These are phyloP conservation scores for Chlamydomonas sp. DNA, from an alignment of 139 green algal species.

Conservation along the genomic window DNA sequence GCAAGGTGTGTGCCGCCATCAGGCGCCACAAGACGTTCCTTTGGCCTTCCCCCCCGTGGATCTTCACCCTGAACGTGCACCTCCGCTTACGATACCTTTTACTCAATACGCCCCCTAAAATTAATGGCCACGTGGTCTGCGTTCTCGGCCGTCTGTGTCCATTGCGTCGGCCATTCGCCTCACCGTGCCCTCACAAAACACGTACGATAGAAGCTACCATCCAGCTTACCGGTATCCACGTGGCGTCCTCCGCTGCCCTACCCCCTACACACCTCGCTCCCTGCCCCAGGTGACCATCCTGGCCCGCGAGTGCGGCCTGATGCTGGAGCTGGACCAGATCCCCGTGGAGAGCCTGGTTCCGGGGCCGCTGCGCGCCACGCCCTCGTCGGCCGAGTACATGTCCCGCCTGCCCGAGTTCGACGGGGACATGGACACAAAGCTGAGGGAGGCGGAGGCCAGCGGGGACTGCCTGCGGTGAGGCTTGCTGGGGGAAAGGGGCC, in stretches of 20 bases:
- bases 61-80: no score
- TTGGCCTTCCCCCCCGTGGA: slow-evolving; percentile 42
- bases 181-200: no score
- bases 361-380: slow-evolving; percentile 63
- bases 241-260: no score
- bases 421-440: slow-evolving; percentile 77
- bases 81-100: no score
- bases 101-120: not conserved
- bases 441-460: slow-evolving; percentile 75
- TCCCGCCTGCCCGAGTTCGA: slow-evolving; percentile 90
- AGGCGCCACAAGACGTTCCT: no score
- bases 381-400: slow-evolving; percentile 85
- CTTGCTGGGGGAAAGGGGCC: not conserved
- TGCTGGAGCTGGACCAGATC: slow-evolving; percentile 89
- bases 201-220: no score
- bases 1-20: no score
- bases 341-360: slow-evolving; percentile 92
- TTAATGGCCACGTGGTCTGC: no score
- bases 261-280: no score
- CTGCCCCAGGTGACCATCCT: slow-evolving; percentile 74
- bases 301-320: slow-evolving; percentile 85
- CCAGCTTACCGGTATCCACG: no score
- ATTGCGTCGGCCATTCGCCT: no score
- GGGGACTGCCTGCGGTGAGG: slow-evolving; percentile 87
- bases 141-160: no score